These are phyloP conservation scores for Pleoardoris graminearum DNA, from an alignment of 2,329 filamentous ascomycete genomes.

Conservation along the genomic window DNA sequence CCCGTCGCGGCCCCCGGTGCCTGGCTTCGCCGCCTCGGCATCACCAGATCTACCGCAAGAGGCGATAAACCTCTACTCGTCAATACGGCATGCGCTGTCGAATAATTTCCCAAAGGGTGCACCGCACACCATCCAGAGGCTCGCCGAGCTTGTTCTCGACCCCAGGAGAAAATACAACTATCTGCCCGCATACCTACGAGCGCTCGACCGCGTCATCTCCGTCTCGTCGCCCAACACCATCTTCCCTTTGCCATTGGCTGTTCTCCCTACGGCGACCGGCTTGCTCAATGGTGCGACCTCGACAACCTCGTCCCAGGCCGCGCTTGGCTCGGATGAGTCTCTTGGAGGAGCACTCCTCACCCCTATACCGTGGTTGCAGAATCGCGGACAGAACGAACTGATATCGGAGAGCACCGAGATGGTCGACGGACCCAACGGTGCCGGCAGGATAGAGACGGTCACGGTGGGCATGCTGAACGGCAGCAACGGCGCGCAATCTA, in stretches of 20 bases:
- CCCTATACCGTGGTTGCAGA: constrained; percentile 83
- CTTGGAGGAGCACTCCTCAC: constrained; percentile 89
- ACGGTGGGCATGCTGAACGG: constrained; percentile 64
- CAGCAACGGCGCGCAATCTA: constrained; percentile 5
- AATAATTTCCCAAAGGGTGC: constrained; percentile 73
- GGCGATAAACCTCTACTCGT: constrained; percentile 36
- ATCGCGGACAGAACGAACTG: constrained; percentile 59
- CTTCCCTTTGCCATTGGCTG: constrained; percentile 78
- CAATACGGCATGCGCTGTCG: constrained; percentile 57
- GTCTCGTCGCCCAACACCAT: constrained; percentile 80
- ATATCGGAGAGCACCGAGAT: constrained; percentile 77
- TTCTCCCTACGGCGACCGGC: constrained; percentile 53
- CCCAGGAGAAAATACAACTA: constrained; percentile 80
- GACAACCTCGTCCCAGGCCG: constrained; percentile 33
- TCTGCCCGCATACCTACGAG: constrained; percentile 83
- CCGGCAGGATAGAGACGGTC: constrained; percentile 79
- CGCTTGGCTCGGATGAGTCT: constrained; percentile 80
- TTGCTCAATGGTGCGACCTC: constrained; percentile 66
- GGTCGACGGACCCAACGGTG: constrained; percentile 78
- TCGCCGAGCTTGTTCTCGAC: constrained; percentile 80
- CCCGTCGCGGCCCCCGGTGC: constrained; percentile 47
- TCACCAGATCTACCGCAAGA: constrained; percentile 34
- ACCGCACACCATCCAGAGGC: constrained; percentile 89
- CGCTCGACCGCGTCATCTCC: constrained; percentile 85
- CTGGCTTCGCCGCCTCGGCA: constrained; percentile 48